These are phyloP conservation scores for Aquilaria agallochum DNA, from an alignment of 441 rosid species.

Conservation along the genomic window DNA sequence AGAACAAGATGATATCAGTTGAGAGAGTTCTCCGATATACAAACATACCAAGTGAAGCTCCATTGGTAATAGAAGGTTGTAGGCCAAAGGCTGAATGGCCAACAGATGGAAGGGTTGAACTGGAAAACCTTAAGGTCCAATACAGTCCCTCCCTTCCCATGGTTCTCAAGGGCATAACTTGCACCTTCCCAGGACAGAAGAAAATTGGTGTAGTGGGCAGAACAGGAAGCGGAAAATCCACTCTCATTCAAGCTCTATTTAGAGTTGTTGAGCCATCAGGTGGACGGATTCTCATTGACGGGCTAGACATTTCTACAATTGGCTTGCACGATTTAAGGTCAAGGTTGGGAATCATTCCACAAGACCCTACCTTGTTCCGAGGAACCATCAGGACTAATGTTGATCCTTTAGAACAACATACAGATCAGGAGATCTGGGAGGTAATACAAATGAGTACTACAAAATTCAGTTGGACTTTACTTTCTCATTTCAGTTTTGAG, in stretches of 20 bases:
- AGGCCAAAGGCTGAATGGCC: slow-evolving; percentile 56
- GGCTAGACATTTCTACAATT: slow-evolving; percentile 42
- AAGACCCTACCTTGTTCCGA: slow-evolving; percentile 65
- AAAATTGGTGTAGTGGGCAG: slow-evolving; percentile 70
- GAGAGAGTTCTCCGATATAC: slow-evolving; percentile 62
- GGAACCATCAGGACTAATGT: slow-evolving; percentile 62
- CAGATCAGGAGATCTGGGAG: slow-evolving; percentile 68
- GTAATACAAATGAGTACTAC: slow-evolving; percentile 17
- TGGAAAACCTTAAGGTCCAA: slow-evolving; percentile 41
- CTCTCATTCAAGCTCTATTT: slow-evolving; percentile 67
- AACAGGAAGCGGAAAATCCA: slow-evolving; percentile 78
- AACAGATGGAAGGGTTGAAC: slow-evolving; percentile 36
- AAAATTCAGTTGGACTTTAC: no score
- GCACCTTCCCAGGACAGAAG: slow-evolving; percentile 53
- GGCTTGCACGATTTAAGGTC: slow-evolving; percentile 71
- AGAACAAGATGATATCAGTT: slow-evolving; percentile 74
- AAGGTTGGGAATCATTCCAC: slow-evolving; percentile 60
- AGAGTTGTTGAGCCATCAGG: slow-evolving; percentile 57
- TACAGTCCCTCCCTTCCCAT: slow-evolving; percentile 53
- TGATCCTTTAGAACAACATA: slow-evolving; percentile 53
- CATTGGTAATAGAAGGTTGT: slow-evolving; percentile 31
- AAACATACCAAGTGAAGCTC: slow-evolving; percentile 52
- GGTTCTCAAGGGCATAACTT: slow-evolving; percentile 57
- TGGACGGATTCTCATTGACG: slow-evolving; percentile 55
- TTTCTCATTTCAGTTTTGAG: no score